These are phyloP conservation scores for Oenanthe javanica DNA, from an alignment of 140 eudicot genomes.

Conservation along the genomic window DNA sequence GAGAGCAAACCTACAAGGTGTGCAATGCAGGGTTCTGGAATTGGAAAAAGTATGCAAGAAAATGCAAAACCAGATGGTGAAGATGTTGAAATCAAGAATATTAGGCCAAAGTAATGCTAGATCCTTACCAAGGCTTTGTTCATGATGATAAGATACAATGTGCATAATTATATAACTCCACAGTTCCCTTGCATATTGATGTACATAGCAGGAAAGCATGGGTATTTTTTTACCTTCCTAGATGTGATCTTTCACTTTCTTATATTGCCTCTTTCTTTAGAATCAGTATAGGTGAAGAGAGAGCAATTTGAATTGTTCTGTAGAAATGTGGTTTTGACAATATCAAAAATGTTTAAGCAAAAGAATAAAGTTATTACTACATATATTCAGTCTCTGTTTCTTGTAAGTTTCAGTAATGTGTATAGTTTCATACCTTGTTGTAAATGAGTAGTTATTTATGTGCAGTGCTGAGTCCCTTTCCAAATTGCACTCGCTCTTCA, in stretches of 20 bases:
- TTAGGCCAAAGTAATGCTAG: slow-evolving; percentile 52
- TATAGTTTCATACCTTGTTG: background rate
- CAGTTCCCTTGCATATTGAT: slow-evolving; percentile 9
- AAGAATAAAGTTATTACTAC: background rate
- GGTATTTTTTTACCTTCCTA: background rate
- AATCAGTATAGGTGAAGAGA: background rate
- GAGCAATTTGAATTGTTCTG: background rate
- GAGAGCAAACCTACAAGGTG: slow-evolving; percentile 55
- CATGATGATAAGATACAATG: slow-evolving; percentile 21
- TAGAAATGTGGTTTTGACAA: slow-evolving; percentile 12
- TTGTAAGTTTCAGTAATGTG: background rate
- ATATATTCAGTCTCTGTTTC: background rate
- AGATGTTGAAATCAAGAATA: slow-evolving; percentile 58
- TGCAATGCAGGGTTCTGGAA: slow-evolving; percentile 81
- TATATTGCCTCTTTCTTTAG: background rate
- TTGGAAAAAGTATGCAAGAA: slow-evolving; percentile 67
- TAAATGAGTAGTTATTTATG: background rate
- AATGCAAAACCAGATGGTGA: slow-evolving; percentile 75
- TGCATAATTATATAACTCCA: background rate
- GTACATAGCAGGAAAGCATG: slow-evolving; percentile 29
- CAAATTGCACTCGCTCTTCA: too few relatives aligned
- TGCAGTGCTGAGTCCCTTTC: too few relatives aligned
- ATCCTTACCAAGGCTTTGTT: slow-evolving; percentile 79
- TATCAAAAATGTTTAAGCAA: background rate
- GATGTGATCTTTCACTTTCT: background rate